Evolutionary conservation across 768 basidiomycete species (phyloP).

Genomic region (Tricholoma matsutake): DNA sequence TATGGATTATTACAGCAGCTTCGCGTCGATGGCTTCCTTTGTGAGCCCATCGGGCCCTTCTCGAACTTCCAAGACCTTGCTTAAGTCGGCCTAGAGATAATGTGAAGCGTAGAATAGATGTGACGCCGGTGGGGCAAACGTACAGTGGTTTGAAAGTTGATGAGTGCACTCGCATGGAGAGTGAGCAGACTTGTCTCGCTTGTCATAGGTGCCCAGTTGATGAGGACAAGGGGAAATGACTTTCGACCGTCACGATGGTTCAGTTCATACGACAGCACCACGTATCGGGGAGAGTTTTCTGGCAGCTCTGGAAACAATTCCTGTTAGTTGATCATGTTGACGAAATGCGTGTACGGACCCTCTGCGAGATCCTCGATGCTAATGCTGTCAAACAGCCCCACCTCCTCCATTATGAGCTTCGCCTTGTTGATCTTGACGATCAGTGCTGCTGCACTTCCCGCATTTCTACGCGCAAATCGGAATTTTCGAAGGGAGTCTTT

Average conservation of each 20-base stretch:
- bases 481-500: conserved; percentile 84
- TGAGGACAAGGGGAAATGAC: conserved; percentile 79
- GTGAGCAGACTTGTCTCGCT: conserved; percentile 76
- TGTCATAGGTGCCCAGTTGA: conserved; percentile 84
- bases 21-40: conserved; percentile 63
- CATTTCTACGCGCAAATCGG: conserved; percentile 64
- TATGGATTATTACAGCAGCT: conserved; percentile 34
- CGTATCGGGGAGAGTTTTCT: conserved; percentile 82
- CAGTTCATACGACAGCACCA: conserved; percentile 81
- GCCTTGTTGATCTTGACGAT: conserved; percentile 90
- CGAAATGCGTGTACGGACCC: conserved; percentile 45
- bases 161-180: conserved; percentile 77
- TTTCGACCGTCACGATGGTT: conserved; percentile 77
- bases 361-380: conserved; percentile 84
- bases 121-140: conserved; percentile 22
- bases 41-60: conserved; percentile 84
- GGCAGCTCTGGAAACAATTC: conserved; percentile 65
- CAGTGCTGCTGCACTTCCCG: conserved; percentile 76
- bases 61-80: conserved; percentile 76
- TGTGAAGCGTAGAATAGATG: neutral
- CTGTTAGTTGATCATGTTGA: neutral
- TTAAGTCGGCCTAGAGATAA: conserved; percentile 59
- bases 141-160: conserved; percentile 79
- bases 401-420: conserved; percentile 78
- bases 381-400: conserved; percentile 74